Evolutionary conservation across 768 basidiomycete genomes (phyloP).

Genomic region (Serendipita sp.): DNA sequence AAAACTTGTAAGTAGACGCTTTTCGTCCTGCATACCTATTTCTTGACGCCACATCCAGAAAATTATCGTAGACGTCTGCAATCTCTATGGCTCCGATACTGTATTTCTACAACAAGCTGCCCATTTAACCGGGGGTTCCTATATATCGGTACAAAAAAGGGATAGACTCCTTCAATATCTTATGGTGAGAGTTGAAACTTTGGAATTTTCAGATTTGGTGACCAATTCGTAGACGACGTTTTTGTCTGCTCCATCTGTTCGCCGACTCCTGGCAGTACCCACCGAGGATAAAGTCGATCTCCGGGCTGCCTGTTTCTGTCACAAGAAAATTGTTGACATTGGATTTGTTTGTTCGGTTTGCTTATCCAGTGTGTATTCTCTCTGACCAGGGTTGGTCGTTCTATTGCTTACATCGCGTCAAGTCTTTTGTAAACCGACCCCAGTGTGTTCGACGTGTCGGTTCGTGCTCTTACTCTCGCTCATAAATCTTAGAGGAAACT

Average conservation of each 20-base stretch:
- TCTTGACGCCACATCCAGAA: slow-evolving; percentile 34
- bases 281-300: slow-evolving; percentile 94
- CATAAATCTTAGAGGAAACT: background rate
- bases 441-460: slow-evolving; percentile 91
- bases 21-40: slow-evolving; percentile 6
- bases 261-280: slow-evolving; percentile 64
- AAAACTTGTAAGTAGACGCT: slow-evolving; percentile 51
- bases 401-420: background rate
- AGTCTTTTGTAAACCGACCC: slow-evolving; percentile 91
- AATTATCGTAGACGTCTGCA: slow-evolving; percentile 93
- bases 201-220: slow-evolving; percentile 7
- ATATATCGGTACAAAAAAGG: slow-evolving; percentile 64
- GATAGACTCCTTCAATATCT: slow-evolving; percentile 87
- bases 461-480: slow-evolving; percentile 22
- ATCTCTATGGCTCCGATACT: slow-evolving; percentile 73
- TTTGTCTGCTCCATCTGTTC: slow-evolving; percentile 50
- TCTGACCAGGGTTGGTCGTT: background rate
- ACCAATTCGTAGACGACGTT: slow-evolving; percentile 57
- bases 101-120: slow-evolving; percentile 96
- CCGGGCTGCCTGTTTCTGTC: slow-evolving; percentile 96
- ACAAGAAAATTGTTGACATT: slow-evolving; percentile 89
- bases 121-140: slow-evolving; percentile 87
- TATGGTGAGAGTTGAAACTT: slow-evolving; percentile 31
- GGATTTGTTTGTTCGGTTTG: slow-evolving; percentile 99
- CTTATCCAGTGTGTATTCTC: slow-evolving; percentile 58